These are phyloP conservation scores for Apophysomyces sp. DNA, from an alignment of 371 early-diverging fungal genomes.

Conservation along the genomic window DNA sequence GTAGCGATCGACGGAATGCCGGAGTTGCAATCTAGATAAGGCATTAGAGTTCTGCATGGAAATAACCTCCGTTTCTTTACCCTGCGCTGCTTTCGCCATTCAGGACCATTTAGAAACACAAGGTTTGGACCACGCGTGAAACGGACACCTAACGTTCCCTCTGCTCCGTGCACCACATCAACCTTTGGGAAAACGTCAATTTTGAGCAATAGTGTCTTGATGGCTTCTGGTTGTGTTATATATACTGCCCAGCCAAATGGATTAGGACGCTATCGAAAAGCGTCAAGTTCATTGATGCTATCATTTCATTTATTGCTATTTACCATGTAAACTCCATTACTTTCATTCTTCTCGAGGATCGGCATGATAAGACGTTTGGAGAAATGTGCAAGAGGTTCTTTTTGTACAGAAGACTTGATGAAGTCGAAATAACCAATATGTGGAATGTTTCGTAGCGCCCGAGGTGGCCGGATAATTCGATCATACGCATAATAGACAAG, in stretches of 20 bases:
- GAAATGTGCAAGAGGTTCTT: background rate
- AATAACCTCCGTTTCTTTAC: background rate
- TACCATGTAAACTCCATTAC: constrained; percentile 10
- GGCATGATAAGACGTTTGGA: background rate
- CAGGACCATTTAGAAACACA: constrained; percentile 12
- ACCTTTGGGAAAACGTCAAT: constrained; percentile 14
- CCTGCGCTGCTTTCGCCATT: constrained; percentile 28
- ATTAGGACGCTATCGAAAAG: constrained; percentile 4
- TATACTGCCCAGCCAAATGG: constrained; percentile 11
- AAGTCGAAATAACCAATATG: background rate
- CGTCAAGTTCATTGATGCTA: background rate
- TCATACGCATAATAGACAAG: background rate
- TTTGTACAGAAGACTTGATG: background rate
- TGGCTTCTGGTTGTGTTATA: constrained; percentile 10
- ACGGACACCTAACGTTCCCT: constrained; percentile 2
- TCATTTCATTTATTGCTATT: background rate
- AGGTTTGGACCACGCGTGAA: constrained; percentile 17
- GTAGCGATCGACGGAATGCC: constrained; percentile 31
- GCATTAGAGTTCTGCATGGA: background rate
- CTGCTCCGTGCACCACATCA: background rate
- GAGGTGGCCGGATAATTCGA: constrained; percentile 1
- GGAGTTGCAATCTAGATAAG: constrained; percentile 22
- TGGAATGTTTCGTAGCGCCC: constrained; percentile 3
- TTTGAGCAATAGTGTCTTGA: constrained; percentile 12
- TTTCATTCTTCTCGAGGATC: background rate